Percentiles rank a stretch among this genome's conserved stretches.
Conservation (phyloP, 306 rosid genomes). For the Cucumis cinereus region DNA sequence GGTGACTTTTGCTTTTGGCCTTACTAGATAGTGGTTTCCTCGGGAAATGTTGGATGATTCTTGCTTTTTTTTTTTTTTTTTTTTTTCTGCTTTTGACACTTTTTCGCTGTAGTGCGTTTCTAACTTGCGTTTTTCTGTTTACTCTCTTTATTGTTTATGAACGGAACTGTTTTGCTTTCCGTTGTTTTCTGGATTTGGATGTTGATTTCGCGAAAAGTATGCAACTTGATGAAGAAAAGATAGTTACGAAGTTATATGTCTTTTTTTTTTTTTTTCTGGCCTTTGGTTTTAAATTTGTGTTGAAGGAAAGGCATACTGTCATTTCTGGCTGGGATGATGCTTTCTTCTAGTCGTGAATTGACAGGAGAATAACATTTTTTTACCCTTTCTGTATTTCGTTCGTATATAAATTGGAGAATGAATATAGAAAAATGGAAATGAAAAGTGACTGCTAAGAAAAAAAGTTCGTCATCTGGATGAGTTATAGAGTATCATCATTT, state of each 20-base stretch:
- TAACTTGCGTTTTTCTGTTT: background rate
- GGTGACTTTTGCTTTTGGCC: background rate
- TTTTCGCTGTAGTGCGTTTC: background rate
- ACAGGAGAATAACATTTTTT: background rate
- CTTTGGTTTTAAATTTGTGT: background rate
- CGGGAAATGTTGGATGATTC: background rate
- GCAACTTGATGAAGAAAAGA: background rate
- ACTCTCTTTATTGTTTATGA: background rate
- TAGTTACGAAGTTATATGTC: background rate
- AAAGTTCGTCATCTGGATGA: background rate
- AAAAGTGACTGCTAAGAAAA: background rate
- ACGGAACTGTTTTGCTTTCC: background rate
- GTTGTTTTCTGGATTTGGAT: background rate
- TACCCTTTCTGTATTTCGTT: background rate
- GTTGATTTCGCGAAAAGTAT: background rate
- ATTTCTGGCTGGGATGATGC: background rate
- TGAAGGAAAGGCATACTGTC: background rate
- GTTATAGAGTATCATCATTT: background rate
- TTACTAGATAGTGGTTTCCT: background rate
- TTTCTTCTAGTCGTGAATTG: background rate
- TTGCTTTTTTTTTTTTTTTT: background rate
- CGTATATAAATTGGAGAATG: background rate
- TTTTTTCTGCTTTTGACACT: background rate
- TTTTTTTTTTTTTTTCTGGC: background rate
- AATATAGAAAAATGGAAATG: background rate